These are phyloP conservation scores for Yarrowia galli DNA, from an alignment of 1,139 yeast species.

Conservation along the genomic window DNA sequence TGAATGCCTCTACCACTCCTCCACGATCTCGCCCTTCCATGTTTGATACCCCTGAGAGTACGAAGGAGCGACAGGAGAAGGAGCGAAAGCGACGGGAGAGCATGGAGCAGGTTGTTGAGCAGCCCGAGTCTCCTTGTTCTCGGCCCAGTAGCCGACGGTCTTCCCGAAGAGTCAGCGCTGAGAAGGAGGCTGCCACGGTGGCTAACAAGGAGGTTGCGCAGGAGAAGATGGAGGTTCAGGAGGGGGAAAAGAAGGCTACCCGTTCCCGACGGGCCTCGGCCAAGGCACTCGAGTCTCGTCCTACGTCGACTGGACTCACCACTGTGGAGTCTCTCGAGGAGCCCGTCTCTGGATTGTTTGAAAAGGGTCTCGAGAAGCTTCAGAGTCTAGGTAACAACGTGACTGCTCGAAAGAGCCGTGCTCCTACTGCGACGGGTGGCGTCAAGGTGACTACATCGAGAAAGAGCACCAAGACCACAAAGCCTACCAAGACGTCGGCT, in stretches of 20 bases:
- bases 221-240: neutral
- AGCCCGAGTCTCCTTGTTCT: slow-evolving; percentile 55
- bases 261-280: neutral
- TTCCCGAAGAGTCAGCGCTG: slow-evolving; percentile 10
- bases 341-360: slow-evolving; percentile 11
- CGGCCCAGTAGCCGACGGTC: slow-evolving; percentile 7
- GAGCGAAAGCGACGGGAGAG: slow-evolving; percentile 28
- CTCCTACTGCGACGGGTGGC: slow-evolving; percentile 26
- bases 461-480: slow-evolving; percentile 17
- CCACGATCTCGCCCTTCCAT: slow-evolving; percentile 33
- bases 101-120: slow-evolving; percentile 47
- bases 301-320: neutral
- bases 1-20: neutral
- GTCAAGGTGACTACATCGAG: slow-evolving; percentile 26
- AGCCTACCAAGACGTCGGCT: slow-evolving; percentile 2
- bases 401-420: slow-evolving; percentile 10
- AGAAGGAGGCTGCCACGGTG: neutral
- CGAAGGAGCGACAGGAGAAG: slow-evolving; percentile 24
- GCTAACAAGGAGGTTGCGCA: neutral
- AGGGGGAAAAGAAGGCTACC: neutral
- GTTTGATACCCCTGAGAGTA: slow-evolving; percentile 36
- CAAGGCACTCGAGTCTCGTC: neutral
- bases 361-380: slow-evolving; percentile 6
- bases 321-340: slow-evolving; percentile 9
- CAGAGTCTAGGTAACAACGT: neutral